phyloP scores from a whole-genome alignment of 2,329 filamentous ascomycete species.

The Cordyceps cateniannulata region DNA sequence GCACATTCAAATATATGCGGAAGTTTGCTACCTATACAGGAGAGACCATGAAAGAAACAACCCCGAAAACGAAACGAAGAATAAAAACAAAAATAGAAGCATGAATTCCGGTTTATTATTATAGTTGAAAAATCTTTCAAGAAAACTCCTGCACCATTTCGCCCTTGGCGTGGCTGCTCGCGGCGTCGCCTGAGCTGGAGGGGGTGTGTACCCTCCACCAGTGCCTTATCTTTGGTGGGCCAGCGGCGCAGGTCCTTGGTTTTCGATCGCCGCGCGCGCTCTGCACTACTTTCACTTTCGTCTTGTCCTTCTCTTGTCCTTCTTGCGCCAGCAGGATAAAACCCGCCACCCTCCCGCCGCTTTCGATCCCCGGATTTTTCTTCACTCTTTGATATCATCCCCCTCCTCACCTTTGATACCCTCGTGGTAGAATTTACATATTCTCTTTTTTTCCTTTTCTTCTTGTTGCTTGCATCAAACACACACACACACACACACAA shows the following conservation, averaged over 20 bases:
- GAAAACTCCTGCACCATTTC: not conserved
- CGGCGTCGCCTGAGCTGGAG: not conserved
- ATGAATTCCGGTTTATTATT: too few relatives aligned
- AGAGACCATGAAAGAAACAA: too few relatives aligned
- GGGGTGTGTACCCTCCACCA: not conserved
- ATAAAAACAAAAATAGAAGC: too few relatives aligned
- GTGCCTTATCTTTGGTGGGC: slow-evolving; percentile 10
- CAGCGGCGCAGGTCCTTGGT: not conserved
- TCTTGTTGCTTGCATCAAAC: not conserved
- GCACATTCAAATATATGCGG: not conserved
- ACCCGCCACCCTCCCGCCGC: slow-evolving; percentile 8
- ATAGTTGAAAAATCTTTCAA: too few relatives aligned
- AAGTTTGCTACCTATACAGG: too few relatives aligned
- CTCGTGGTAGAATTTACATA: not conserved
- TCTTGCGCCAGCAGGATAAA: slow-evolving; percentile 1
- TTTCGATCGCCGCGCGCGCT: slow-evolving; percentile 4
- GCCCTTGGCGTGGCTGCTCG: not conserved
- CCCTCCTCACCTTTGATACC: not conserved
- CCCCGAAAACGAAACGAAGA: too few relatives aligned
- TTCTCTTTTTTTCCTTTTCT: not conserved
- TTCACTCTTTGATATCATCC: not conserved
- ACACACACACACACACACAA: slow-evolving; percentile 7
- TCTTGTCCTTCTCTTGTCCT: not conserved
- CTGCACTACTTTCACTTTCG: not conserved
- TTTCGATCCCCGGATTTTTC: not conserved